phyloP scores from a whole-genome alignment of 2,329 filamentous ascomycete genomes.

The Colletotrichum melonis region DNA sequence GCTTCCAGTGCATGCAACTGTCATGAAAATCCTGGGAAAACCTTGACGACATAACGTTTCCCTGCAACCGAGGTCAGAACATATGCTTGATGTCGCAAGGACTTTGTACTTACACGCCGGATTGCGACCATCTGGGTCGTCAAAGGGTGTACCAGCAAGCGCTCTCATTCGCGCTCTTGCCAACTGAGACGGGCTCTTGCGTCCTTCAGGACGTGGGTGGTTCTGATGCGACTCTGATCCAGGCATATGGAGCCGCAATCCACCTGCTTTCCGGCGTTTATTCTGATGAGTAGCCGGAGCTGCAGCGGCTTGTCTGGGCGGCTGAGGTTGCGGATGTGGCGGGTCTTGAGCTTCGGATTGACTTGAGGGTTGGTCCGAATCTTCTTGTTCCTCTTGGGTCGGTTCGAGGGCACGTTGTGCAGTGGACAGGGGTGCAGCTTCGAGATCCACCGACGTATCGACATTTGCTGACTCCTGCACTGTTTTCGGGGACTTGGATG shows the following conservation, averaged over 20 bases:
- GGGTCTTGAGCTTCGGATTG: slow-evolving; percentile 10
- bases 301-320: background rate
- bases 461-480: background rate
- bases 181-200: slow-evolving; percentile 56
- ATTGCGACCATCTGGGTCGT: slow-evolving; percentile 53
- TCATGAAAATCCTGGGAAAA: slow-evolving; percentile 53
- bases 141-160: slow-evolving; percentile 55
- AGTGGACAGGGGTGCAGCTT: slow-evolving; percentile 8
- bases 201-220: slow-evolving; percentile 41
- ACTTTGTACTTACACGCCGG: slow-evolving; percentile 51
- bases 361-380: slow-evolving; percentile 13
- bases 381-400: slow-evolving; percentile 34
- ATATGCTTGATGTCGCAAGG: background rate
- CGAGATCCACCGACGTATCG: slow-evolving; percentile 7
- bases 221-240: background rate
- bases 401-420: slow-evolving; percentile 26
- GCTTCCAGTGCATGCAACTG: background rate
- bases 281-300: slow-evolving; percentile 8
- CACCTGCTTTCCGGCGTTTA: slow-evolving; percentile 26
- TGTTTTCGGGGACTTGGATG: slow-evolving; percentile 24
- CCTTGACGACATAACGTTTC: slow-evolving; percentile 54
- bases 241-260: slow-evolving; percentile 26
- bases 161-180: slow-evolving; percentile 56
- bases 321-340: slow-evolving; percentile 3
- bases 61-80: slow-evolving; percentile 42